phyloP scores from a whole-genome alignment of 768 basidiomycete genomes.

The Lentinula aciculospora region DNA sequence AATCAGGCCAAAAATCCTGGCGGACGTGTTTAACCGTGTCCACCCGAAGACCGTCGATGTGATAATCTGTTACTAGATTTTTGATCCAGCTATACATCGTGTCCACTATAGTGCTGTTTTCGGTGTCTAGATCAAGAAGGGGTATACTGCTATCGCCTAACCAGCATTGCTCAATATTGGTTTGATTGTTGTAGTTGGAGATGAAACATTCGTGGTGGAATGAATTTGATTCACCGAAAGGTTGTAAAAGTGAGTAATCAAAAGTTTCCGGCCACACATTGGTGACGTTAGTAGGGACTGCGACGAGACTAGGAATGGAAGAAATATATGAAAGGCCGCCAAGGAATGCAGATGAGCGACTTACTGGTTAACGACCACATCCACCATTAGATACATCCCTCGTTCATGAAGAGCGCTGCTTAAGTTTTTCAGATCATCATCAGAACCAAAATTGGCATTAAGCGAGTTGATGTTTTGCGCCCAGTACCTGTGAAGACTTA shows the following conservation, averaged over 20 bases:
- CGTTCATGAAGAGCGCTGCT: slow-evolving; percentile 59
- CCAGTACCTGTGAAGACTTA: slow-evolving; percentile 28
- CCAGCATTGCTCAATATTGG: slow-evolving; percentile 63
- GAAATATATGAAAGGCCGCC: not conserved
- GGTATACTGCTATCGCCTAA: slow-evolving; percentile 61
- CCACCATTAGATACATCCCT: slow-evolving; percentile 67
- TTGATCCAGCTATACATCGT: slow-evolving; percentile 56
- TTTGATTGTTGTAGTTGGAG: slow-evolving; percentile 53
- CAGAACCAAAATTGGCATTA: slow-evolving; percentile 67
- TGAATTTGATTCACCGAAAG: slow-evolving; percentile 20
- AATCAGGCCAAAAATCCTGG: slow-evolving; percentile 61
- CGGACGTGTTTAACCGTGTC: slow-evolving; percentile 60
- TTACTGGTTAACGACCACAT: slow-evolving; percentile 73
- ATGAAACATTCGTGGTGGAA: slow-evolving; percentile 69
- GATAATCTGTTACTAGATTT: slow-evolving; percentile 47
- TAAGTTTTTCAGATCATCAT: slow-evolving; percentile 66
- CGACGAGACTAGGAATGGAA: slow-evolving; percentile 13
- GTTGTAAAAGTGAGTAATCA: slow-evolving; percentile 22
- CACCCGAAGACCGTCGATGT: slow-evolving; percentile 67
- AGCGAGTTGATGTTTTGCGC: slow-evolving; percentile 53
- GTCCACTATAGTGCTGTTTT: slow-evolving; percentile 46
- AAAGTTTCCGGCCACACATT: slow-evolving; percentile 15
- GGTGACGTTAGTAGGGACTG: slow-evolving; percentile 9
- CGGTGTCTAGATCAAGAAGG: slow-evolving; percentile 68
- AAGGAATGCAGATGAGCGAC: slow-evolving; percentile 14